Base-by-base conservation (phyloP, 768 basidiomycete genomes). In the Pisolithus orientalis region DNA sequence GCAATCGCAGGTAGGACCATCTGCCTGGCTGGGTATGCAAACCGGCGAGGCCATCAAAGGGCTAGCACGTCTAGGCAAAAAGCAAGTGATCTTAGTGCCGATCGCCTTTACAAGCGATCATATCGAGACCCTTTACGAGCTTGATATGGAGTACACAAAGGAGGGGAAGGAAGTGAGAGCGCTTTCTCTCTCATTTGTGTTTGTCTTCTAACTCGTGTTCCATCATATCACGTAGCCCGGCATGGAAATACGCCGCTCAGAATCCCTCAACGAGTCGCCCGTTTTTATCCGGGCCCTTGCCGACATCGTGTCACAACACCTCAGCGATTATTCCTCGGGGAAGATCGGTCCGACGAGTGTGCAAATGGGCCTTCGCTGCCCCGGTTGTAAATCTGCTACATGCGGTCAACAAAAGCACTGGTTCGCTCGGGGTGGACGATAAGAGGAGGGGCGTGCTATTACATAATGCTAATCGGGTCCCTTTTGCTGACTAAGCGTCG, bases 101-200 rank as follows among this genome's bases (percentile, higher is more conserved):
- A 94, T 99, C 56, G 96, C 96, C 25, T 99, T 99, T 73, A 99
- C 96, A 13, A 94, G 88, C 66, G 96, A 99, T 70, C 96, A 99
- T 67, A 98, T 99, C 62, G 96, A 99, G 75, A 99, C 96, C 24
- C 75, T 99, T 47, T 98, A 90, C 62, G 96, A 99, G 72, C 77
- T 98, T 47, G 96, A 99, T 68, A 68, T 94, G 49, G 96, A 99
- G 67, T 96, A 98, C 63, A 79, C 79, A 52, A 85, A 84, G 70
- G 94, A 98, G 70, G 96, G 90, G 8, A 79, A 79, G 66, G 85
- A 95, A 82, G 94, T 94, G 60, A 64, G 81, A 64, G n/a, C 3
- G 2, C 5, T 27, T 21, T 39, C 32, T 5, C 4, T 39, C 50
- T 58, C 37, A 52, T 34, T 43, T 25, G 45, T 46, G 50, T 49